Percentiles rank a stretch among this genome's conserved stretches.
Conservation (phyloP, 768 basidiomycete genomes). For the Infundibulicybe gibba region DNA sequence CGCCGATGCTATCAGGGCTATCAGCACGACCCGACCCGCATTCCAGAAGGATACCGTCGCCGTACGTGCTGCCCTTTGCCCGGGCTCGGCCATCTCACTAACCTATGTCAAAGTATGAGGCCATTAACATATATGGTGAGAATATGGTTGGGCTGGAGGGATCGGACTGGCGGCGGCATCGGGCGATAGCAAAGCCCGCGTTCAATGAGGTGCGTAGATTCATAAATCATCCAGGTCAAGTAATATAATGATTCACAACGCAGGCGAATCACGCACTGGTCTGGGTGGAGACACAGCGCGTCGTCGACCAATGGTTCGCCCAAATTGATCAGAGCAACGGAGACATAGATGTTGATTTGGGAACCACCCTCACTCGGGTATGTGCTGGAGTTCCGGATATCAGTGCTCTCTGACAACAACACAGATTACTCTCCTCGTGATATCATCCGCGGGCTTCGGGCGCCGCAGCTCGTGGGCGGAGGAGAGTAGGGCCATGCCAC, state of each 20-base stretch:
- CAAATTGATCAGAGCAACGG: conserved; percentile 21
- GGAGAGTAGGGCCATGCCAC: conserved; percentile 19
- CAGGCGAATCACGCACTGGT: conserved; percentile 46
- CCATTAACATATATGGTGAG: conserved; percentile 40
- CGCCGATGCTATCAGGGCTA: conserved; percentile 33
- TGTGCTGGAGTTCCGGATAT: conserved; percentile 23
- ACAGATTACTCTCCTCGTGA: conserved; percentile 32
- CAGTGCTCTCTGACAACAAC: conserved; percentile 20
- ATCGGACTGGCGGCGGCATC: conserved; percentile 44
- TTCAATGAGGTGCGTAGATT: conserved; percentile 39
- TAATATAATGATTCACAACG: neutral
- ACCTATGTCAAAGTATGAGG: conserved; percentile 26
- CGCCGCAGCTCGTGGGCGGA: conserved; percentile 27
- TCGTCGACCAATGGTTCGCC: conserved; percentile 38
- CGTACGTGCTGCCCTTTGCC: conserved; percentile 16
- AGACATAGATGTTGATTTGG: conserved; percentile 14
- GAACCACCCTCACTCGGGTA: conserved; percentile 20
- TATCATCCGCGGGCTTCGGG: conserved; percentile 40
- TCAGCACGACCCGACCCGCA: conserved; percentile 25
- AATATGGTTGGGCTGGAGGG: conserved; percentile 41
- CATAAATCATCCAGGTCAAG: neutral
- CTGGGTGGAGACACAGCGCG: conserved; percentile 39
- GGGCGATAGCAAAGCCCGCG: conserved; percentile 40
- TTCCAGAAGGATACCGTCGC: conserved; percentile 37
- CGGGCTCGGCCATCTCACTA: neutral